Evolutionary conservation across 2,329 filamentous ascomycete genomes (phyloP).

Genomic region (Pleomassaria siparia): DNA sequence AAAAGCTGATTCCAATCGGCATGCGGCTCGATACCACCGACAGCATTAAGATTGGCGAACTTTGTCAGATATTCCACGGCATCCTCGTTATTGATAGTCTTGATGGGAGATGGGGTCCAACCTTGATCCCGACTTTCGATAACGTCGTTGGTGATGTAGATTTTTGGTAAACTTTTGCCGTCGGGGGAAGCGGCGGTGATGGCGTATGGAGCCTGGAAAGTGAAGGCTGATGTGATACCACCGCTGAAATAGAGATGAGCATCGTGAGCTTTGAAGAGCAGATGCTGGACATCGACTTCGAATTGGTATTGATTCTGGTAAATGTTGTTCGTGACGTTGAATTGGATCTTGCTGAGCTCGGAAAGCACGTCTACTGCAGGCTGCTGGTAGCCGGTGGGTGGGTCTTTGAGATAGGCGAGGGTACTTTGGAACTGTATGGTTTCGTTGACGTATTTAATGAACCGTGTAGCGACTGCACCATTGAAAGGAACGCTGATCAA

Average conservation of each 20-base stretch:
- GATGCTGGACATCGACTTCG: slow-evolving; percentile 38
- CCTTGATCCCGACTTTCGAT: slow-evolving; percentile 21
- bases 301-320: slow-evolving; percentile 45
- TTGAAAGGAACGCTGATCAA: slow-evolving; percentile 51
- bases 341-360: slow-evolving; percentile 29
- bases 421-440: slow-evolving; percentile 51
- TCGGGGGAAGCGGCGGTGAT: slow-evolving; percentile 28
- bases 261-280: slow-evolving; percentile 36
- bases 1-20: slow-evolving; percentile 47
- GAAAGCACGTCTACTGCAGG: slow-evolving; percentile 39
- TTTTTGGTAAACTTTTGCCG: slow-evolving; percentile 27
- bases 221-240: slow-evolving; percentile 31
- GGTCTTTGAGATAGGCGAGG: slow-evolving; percentile 44
- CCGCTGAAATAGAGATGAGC: slow-evolving; percentile 29
- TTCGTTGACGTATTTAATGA: slow-evolving; percentile 49
- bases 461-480: slow-evolving; percentile 45
- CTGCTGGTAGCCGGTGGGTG: slow-evolving; percentile 46
- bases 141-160: slow-evolving; percentile 31
- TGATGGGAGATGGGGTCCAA: slow-evolving; percentile 25
- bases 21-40: slow-evolving; percentile 43
- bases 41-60: slow-evolving; percentile 31
- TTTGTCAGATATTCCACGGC: slow-evolving; percentile 22
- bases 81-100: slow-evolving; percentile 30
- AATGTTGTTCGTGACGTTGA: slow-evolving; percentile 20
- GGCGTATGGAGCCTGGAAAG: slow-evolving; percentile 25